These are phyloP conservation scores for Picea abies DNA, from an alignment of 83 land plant species.

Conservation along the genomic window DNA sequence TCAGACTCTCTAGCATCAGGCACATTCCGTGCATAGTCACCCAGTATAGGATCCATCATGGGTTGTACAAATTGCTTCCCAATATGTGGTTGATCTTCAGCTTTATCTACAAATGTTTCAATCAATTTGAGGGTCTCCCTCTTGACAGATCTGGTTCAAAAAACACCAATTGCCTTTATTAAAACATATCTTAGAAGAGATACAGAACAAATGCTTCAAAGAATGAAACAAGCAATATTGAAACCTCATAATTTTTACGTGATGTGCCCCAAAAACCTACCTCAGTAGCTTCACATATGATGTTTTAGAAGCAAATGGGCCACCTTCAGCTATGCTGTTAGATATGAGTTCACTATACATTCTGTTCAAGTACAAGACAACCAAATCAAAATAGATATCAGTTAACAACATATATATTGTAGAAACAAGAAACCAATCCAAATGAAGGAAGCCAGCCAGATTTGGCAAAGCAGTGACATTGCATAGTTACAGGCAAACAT, in stretches of 20 bases:
- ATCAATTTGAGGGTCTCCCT: slow-evolving; percentile 95
- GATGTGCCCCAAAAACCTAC: slow-evolving; percentile 24
- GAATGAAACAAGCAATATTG: background rate
- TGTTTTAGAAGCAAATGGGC: slow-evolving; percentile 93
- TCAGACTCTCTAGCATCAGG: slow-evolving; percentile 99
- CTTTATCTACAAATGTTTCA: slow-evolving; percentile 97
- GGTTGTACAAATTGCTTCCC: slow-evolving; percentile 98
- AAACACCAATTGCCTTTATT: background rate
- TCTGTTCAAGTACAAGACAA: slow-evolving; percentile 44
- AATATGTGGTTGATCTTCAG: slow-evolving; percentile 89
- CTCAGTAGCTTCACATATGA: slow-evolving; percentile 92
- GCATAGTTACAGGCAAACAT: background rate
- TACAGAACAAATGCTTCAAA: background rate
- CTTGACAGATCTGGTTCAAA: slow-evolving; percentile 87
- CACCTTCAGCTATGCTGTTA: slow-evolving; percentile 91
- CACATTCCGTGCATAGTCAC: slow-evolving; percentile 95
- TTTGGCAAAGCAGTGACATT: background rate
- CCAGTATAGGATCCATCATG: slow-evolving; percentile 99
- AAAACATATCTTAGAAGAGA: background rate
- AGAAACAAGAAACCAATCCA: background rate
- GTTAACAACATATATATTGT: background rate
- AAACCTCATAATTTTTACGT: background rate
- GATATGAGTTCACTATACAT: slow-evolving; percentile 99
- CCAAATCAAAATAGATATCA: background rate
- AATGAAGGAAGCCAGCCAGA: too few species aligned